These are phyloP conservation scores for Scopulariopsis brevicaulis DNA, from an alignment of 2,329 filamentous ascomycete species.

Conservation along the genomic window DNA sequence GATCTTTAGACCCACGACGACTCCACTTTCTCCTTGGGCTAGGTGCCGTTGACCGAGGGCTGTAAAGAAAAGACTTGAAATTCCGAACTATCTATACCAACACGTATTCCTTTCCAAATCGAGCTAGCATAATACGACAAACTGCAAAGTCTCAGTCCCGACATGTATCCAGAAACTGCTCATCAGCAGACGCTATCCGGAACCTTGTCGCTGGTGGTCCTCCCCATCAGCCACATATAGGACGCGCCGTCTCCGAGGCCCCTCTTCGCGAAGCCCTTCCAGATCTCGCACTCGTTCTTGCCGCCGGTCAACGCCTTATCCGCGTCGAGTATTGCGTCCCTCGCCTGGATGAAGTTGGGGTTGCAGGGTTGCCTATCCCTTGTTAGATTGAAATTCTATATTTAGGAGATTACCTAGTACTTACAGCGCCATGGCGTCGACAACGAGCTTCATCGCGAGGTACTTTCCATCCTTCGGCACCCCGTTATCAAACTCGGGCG, in stretches of 20 bases:
- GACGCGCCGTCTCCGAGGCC: slow-evolving; percentile 31
- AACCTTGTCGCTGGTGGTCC: background rate
- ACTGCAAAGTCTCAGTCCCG: too few species aligned
- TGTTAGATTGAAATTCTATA: background rate
- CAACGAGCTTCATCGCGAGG: slow-evolving; percentile 37
- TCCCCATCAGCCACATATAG: background rate
- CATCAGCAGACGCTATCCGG: background rate
- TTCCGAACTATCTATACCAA: too few species aligned
- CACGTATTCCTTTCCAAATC: too few species aligned
- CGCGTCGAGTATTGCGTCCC: slow-evolving; percentile 44
- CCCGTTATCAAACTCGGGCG: slow-evolving; percentile 29
- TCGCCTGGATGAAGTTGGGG: slow-evolving; percentile 38
- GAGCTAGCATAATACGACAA: too few species aligned
- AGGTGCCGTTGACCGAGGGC: too few species aligned
- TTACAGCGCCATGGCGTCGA: slow-evolving; percentile 36
- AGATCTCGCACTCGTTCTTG: slow-evolving; percentile 36
- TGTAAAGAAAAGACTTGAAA: too few species aligned
- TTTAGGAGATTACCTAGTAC: slow-evolving; percentile 3
- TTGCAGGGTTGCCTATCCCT: slow-evolving; percentile 36
- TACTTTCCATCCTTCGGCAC: slow-evolving; percentile 41
- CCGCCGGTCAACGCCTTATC: slow-evolving; percentile 39
- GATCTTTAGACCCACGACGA: too few species aligned
- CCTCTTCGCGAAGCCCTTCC: slow-evolving; percentile 44
- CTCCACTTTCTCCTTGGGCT: too few species aligned
- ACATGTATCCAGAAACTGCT: too few species aligned